Evolutionary conservation across 768 basidiomycete species (phyloP).

Genomic region (Amanita fuliginea): DNA sequence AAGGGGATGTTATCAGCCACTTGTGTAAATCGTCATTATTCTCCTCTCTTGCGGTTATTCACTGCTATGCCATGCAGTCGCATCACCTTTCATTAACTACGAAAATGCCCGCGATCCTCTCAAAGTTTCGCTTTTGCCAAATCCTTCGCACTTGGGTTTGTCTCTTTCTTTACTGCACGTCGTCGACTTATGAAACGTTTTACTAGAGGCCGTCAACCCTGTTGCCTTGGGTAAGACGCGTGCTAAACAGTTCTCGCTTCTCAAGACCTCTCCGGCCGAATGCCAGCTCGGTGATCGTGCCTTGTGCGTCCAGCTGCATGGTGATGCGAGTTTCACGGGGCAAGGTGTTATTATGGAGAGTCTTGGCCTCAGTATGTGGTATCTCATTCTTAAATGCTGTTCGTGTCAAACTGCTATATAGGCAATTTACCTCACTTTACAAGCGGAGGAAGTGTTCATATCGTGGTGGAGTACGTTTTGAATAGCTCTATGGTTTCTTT

Average conservation of each 20-base stretch:
- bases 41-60: not conserved
- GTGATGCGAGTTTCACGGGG: conserved; percentile 85
- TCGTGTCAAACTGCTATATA: conserved; percentile 12
- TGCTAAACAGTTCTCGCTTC: conserved; percentile 77
- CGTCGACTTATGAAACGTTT: not conserved
- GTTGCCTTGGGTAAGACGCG: conserved; percentile 85
- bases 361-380: conserved; percentile 62
- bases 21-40: conserved; percentile 30
- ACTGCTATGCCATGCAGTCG: conserved; percentile 24
- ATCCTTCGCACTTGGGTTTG: conserved; percentile 67
- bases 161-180: not conserved
- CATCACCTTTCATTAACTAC: conserved; percentile 57
- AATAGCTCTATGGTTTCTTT: not conserved
- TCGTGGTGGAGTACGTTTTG: conserved; percentile 75
- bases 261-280: conserved; percentile 49
- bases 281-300: conserved; percentile 57
- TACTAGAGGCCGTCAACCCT: conserved; percentile 74
- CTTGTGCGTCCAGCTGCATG: conserved; percentile 86
- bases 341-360: conserved; percentile 88
- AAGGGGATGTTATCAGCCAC: conserved; percentile 86
- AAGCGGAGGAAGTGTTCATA: conserved; percentile 80
- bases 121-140: conserved; percentile 70
- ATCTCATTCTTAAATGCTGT: not conserved
- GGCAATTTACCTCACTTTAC: conserved; percentile 88
- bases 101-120: conserved; percentile 34